Evolutionary conservation across 805 yeast species (phyloP), one percentile per base, ranked within the genome.

Genomic region (Myxozyma sirexii): DNA sequence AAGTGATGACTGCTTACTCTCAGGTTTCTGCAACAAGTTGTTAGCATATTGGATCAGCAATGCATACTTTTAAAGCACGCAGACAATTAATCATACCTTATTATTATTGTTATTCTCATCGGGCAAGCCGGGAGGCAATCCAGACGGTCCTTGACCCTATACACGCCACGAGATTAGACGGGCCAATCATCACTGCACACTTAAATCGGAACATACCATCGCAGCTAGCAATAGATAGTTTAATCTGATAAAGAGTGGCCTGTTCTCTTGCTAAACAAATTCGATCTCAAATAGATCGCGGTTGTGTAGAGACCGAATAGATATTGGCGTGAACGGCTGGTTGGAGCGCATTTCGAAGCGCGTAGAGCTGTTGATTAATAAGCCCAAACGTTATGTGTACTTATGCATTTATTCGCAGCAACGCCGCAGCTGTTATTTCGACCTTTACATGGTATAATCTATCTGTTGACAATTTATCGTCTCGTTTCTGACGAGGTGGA

Each of bases 71-170:
- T 1, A 49, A 5, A 35, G 23, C 37, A 17, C 17, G 33, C 2
- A 26, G 27, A n/a, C 37, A n/a, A 31, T 35, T 21, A 19, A 54
- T 44, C 69, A 19, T 63, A 67, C 70, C 64, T 67, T 64, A 33
- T 65, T 65, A 47, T 65, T 68, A 57, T 70, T 69, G 49, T 69
- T 69, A 68, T 72, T 72, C 57, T 69, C 74, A 35, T 69, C 72
- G 31, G 68, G 71, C 44, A 54, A 21, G 39, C 57, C 57, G 33
- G 68, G 67, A 21, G 70, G 68, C 58, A 69, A 57, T 59, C 70
- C 72, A 41, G 74, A 72, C 49, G 67, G 69, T 57, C 72, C 72
- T 68, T 72, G 73, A 45, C 75, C 75, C 75, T 70, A 43, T 27
- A 29, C 41, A 7, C 44, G 23, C 38, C 43, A 39, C 54, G 29